These are phyloP conservation scores for Nemania diffusa DNA, from an alignment of 2,329 filamentous ascomycete genomes.

Conservation along the genomic window DNA sequence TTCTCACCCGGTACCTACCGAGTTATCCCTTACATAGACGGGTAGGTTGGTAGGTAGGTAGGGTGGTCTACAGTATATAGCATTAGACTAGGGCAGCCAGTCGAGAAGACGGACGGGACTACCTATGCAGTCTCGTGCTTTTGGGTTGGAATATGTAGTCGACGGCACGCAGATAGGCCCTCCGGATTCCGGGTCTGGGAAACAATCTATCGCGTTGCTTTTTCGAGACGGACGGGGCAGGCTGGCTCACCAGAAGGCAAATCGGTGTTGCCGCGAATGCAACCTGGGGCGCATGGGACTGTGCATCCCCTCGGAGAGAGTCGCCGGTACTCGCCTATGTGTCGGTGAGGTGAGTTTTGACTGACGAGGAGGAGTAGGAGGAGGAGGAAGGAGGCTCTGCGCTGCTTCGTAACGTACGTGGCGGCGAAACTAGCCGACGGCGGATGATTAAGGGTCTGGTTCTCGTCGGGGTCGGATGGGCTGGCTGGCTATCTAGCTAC, in stretches of 20 bases:
- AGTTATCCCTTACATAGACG: not conserved
- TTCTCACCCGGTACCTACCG: not conserved
- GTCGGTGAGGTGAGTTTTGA: not conserved
- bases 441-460: not conserved
- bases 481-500: not conserved
- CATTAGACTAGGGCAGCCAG: not conserved
- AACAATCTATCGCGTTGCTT: not conserved
- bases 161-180: not conserved
- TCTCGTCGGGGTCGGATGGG: not conserved
- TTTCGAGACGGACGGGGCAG: not conserved
- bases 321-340: constrained; percentile 25
- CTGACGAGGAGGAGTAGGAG: not conserved
- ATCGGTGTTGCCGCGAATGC: constrained; percentile 28
- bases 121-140: constrained; percentile 1
- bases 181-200: constrained; percentile 20
- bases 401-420: not conserved
- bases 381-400: constrained; percentile 25
- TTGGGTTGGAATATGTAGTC: not conserved
- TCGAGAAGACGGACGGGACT: constrained; percentile 9
- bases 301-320: constrained; percentile 20
- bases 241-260: not conserved
- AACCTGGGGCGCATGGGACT: constrained; percentile 15
- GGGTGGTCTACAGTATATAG: not conserved
- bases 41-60: not conserved
- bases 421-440: not conserved